Evolutionary conservation across 2,329 filamentous ascomycete species (phyloP).

Genomic region (Cercospora sesami): DNA sequence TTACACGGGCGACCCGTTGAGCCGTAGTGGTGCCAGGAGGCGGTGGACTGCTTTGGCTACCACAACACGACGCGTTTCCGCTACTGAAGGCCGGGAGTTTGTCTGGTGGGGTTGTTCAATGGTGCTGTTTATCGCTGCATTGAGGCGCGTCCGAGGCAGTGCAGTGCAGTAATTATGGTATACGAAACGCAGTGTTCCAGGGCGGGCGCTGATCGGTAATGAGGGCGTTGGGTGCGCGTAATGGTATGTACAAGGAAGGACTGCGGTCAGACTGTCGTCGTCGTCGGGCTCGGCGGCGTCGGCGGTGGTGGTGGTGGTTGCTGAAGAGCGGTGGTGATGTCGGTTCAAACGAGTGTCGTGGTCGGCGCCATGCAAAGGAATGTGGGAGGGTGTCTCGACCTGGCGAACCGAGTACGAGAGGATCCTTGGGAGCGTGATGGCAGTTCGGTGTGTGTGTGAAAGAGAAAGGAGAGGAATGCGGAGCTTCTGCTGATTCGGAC

Average conservation of each 20-base stretch:
- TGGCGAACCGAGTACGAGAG: slow-evolving; percentile 1
- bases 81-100: not conserved
- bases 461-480: slow-evolving; percentile 10
- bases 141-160: not conserved
- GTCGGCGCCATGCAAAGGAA: slow-evolving; percentile 16
- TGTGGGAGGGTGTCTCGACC: slow-evolving; percentile 12
- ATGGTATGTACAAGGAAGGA: slow-evolving; percentile 25
- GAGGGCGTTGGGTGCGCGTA: slow-evolving; percentile 3
- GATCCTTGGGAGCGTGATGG: slow-evolving; percentile 7
- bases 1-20: not conserved
- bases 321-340: slow-evolving; percentile 17
- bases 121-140: not conserved
- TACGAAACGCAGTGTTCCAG: slow-evolving; percentile 6
- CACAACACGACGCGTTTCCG: not conserved
- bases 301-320: slow-evolving; percentile 11
- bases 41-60: not conserved
- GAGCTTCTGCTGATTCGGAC: slow-evolving; percentile 3
- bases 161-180: slow-evolving; percentile 14
- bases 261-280: slow-evolving; percentile 21
- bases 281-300: not conserved
- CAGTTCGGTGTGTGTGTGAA: not conserved
- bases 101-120: not conserved
- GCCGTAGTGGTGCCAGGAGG: slow-evolving; percentile 13
- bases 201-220: slow-evolving; percentile 12
- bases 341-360: slow-evolving; percentile 18